Evolutionary conservation across 1,139 yeast genomes (phyloP), one percentile per base, ranked within the genome.

Genomic region (Saccharomyces hybrid): DNA sequence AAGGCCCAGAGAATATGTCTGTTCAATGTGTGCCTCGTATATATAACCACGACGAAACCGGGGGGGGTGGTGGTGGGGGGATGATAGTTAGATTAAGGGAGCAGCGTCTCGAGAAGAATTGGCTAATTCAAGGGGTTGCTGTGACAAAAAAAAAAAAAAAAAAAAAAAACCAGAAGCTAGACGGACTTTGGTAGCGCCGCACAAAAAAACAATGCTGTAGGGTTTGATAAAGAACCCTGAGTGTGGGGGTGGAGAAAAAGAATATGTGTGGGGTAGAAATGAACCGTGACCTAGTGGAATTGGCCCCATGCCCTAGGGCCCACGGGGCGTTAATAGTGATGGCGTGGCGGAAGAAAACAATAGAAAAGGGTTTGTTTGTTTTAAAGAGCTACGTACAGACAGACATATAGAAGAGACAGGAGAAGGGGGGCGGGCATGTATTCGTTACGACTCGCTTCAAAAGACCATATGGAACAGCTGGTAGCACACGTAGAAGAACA

Each of bases 401-500:
- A 21, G 19, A 24, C 28, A 48, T 24, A 29, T 38, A 51, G 9
- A 24, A 29, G 16, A 4, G 26, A 24, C 26, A 5, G 26, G 26
- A 24, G 4, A 24, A 4, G 26, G 26, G 24, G 24, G 26, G 26
- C 6, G 26, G 26, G 4, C 26, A 16, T 4, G 24, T 38, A 9
- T 38, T 38, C 24, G 44, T 38, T 19, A 38, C 24, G 24, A 38
- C 19, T 38, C 44, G 16, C 12, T 27, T 56, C 46, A 58, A 47
- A 56, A 54, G 38, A 62, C 26, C 21, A 57, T 52, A 34, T 58
- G 53, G 51, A 64, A 60, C 28, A 69, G 48, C 52, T 64, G 59
- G 55, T 65, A 64, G 11, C 71, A 52, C 38, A 67, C 53, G 58
- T 68, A 69, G 8, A 71, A 54, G 12, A 57, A 66, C 27, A 70